Conservation (phyloP, 2,329 filamentous ascomycete species). For the Nothopassalora personata region DNA sequence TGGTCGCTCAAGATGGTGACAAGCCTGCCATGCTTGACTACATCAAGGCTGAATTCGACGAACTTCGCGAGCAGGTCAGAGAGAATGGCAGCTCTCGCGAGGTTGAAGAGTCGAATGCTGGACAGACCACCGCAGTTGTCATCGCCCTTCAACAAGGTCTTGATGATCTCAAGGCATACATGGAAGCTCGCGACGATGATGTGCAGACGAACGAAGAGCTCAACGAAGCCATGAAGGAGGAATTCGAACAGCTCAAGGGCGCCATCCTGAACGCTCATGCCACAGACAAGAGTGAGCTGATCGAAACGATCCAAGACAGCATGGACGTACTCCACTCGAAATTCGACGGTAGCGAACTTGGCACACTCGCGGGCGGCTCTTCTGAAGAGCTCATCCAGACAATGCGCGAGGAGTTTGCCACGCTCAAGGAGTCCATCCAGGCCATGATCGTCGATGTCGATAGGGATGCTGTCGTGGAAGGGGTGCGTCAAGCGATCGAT, state of each 20-base stretch:
- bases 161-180: slow-evolving; percentile 28
- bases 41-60: slow-evolving; percentile 54
- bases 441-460: slow-evolving; percentile 48
- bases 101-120: slow-evolving; percentile 18
- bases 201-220: slow-evolving; percentile 39
- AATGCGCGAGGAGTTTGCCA: slow-evolving; percentile 57
- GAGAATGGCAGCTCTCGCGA: slow-evolving; percentile 35
- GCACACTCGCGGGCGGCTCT: slow-evolving; percentile 27
- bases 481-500: slow-evolving; percentile 50
- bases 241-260: slow-evolving; percentile 76
- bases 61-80: slow-evolving; percentile 53
- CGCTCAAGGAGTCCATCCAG: slow-evolving; percentile 54
- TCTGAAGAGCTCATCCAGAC: slow-evolving; percentile 44
- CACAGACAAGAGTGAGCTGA: slow-evolving; percentile 55
- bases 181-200: slow-evolving; percentile 19
- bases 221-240: slow-evolving; percentile 68
- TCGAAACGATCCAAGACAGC: slow-evolving; percentile 54
- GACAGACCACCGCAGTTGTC: slow-evolving; percentile 28
- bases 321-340: slow-evolving; percentile 46
- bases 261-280: slow-evolving; percentile 61
- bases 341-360: slow-evolving; percentile 35
- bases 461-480: slow-evolving; percentile 60
- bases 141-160: slow-evolving; percentile 30
- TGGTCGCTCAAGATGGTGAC: slow-evolving; percentile 40
- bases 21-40: slow-evolving; percentile 45